phyloP scores from a whole-genome alignment of 495 filamentous ascomycete species.

The Hypoxylon perforatum region DNA sequence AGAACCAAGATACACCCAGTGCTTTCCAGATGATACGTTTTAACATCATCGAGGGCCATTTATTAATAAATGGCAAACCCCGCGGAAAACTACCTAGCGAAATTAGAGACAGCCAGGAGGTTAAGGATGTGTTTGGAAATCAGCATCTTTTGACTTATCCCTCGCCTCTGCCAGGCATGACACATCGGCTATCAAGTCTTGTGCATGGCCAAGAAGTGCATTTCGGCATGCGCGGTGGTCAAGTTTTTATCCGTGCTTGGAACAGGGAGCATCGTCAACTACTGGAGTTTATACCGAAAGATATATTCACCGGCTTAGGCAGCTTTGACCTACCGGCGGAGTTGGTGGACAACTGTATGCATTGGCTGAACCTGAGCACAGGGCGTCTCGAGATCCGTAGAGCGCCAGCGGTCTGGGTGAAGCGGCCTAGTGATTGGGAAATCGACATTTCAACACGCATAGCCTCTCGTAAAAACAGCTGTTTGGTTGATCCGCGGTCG shows the following conservation, averaged over 20 bases:
- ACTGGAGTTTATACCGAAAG: slow-evolving; percentile 51
- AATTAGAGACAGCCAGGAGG: slow-evolving; percentile 45
- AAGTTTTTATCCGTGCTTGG: slow-evolving; percentile 53
- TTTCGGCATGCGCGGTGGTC: slow-evolving; percentile 55
- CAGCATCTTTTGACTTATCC: slow-evolving; percentile 59
- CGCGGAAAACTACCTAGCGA: slow-evolving; percentile 55
- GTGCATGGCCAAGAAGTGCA: slow-evolving; percentile 56
- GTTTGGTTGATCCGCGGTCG: slow-evolving; percentile 44
- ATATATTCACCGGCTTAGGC: slow-evolving; percentile 34
- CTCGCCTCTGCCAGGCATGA: slow-evolving; percentile 59
- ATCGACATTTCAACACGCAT: slow-evolving; percentile 38
- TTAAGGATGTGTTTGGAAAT: slow-evolving; percentile 62
- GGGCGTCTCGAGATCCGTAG: slow-evolving; percentile 64
- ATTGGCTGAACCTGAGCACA: slow-evolving; percentile 68
- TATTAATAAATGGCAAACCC: slow-evolving; percentile 61
- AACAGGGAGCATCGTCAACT: slow-evolving; percentile 17
- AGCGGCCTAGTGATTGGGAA: slow-evolving; percentile 42
- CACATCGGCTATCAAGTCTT: slow-evolving; percentile 48
- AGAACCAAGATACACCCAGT: neutral
- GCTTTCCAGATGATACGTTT: slow-evolving; percentile 51
- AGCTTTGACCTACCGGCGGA: slow-evolving; percentile 61
- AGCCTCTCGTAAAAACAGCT: slow-evolving; percentile 31
- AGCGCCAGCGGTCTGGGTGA: slow-evolving; percentile 53
- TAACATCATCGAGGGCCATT: slow-evolving; percentile 59
- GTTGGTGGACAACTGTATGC: slow-evolving; percentile 61